Base-by-base conservation (phyloP, 176 grass and related monocot genomes). In the Juncus effusus region DNA sequence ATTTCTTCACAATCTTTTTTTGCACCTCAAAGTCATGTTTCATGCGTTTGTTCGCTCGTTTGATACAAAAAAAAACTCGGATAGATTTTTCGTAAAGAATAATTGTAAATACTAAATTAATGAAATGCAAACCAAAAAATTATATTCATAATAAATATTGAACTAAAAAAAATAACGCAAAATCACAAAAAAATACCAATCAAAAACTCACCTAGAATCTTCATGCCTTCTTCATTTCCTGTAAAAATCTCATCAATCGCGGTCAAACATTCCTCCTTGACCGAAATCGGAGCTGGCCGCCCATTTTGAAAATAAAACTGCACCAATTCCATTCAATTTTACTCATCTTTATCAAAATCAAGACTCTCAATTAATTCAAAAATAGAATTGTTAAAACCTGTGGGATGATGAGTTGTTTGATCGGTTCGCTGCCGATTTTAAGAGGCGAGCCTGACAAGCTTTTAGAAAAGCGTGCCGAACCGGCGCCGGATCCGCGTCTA, bases 221-320 rank as follows among this genome's bases (percentile, higher is more conserved):
- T 81, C 69, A 96, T 73, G 37, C 84, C 84, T 78, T 91, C 86
- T 1, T 74, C 50, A 42, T 88, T 81, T 4, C 84, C 76, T 7
- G 78, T 76, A 56, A 85, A 96, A 74, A 91, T 76, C 74, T 91
- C 79, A 59, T 91, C 77, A 42, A 91, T 79, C 39, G 42, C 64
- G 59, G 76, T 54, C 60, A 91, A 49, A 62, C 79, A 96, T 52
- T 86, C 69, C 62, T 81, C 79, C 79, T 87, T 87, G 40, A 80
- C 64, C 55, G 90, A 78, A 14, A 72, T 71, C 54, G 84, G 63
- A 41, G 76, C 76, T 16, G 91, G 84, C 1, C 78, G 84, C 1
- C 91, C 91, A 73, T 85, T 81, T 78, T 72, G 83, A 38, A 96
- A 96, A 69, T 96, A 96, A 54, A 96, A 96, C 91, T 96, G 69